These are phyloP conservation scores for Arabis alpina DNA, from an alignment of 345 rosid genomes.

Conservation along the genomic window DNA sequence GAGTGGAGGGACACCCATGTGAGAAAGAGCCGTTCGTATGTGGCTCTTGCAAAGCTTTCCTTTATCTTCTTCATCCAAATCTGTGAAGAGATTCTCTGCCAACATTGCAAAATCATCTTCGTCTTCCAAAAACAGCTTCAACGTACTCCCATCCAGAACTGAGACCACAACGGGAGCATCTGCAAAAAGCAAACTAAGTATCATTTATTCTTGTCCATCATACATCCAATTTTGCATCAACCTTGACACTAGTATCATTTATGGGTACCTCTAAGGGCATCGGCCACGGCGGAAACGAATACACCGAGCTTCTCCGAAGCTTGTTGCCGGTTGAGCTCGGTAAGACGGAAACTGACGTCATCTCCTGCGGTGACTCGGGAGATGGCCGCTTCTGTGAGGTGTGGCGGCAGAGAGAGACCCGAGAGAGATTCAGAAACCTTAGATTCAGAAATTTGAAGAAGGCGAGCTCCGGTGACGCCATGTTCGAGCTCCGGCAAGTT, in stretches of 20 bases:
- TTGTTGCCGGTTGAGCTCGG: slow-evolving; percentile 44
- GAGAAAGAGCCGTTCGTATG: slow-evolving; percentile 62
- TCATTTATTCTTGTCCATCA: too few species aligned
- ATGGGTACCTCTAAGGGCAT: slow-evolving; percentile 76
- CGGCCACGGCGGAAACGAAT: slow-evolving; percentile 65
- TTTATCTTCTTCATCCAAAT: slow-evolving; percentile 75
- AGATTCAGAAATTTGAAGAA: slow-evolving; percentile 65
- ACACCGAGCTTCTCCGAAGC: slow-evolving; percentile 50
- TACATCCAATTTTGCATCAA: too few species aligned
- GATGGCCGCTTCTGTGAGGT: slow-evolving; percentile 59
- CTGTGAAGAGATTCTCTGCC: slow-evolving; percentile 88
- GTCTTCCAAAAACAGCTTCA: slow-evolving; percentile 68
- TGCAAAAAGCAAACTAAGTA: too few species aligned
- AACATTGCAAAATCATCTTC: slow-evolving; percentile 97
- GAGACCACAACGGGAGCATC: slow-evolving; percentile 74
- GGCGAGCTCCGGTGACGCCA: too few species aligned
- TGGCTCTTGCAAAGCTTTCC: slow-evolving; percentile 74
- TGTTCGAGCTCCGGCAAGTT: slow-evolving; percentile 48
- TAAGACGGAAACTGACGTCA: slow-evolving; percentile 46
- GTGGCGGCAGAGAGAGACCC: slow-evolving; percentile 67
- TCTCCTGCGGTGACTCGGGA: slow-evolving; percentile 44
- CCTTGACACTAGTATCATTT: too few species aligned
- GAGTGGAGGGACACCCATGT: slow-evolving; percentile 88
- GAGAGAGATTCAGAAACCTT: too few species aligned
- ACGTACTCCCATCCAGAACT: slow-evolving; percentile 66